Percentiles rank a stretch among this genome's conserved stretches.
phyloP scores from a whole-genome alignment of 2,329 filamentous ascomycete species.

The Bretziella fagacearum region DNA sequence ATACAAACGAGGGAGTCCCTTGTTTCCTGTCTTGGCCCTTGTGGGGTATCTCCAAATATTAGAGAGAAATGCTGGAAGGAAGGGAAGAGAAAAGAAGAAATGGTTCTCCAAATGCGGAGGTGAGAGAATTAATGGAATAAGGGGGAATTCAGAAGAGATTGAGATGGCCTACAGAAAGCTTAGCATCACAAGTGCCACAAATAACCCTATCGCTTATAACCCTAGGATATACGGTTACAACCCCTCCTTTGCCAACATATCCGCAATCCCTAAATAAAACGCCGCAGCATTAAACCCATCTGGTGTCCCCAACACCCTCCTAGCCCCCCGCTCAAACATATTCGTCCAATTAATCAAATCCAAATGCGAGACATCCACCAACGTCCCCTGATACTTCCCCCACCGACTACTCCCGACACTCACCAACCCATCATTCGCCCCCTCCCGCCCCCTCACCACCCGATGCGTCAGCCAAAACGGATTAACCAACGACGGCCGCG shows the following conservation, averaged over 20 bases:
- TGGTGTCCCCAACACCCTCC: conserved; percentile 35
- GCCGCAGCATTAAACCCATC: conserved; percentile 49
- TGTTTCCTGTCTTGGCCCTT: not conserved
- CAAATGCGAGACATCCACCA: conserved; percentile 44
- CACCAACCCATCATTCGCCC: conserved; percentile 49
- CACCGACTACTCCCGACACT: conserved; percentile 46
- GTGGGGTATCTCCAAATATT: not conserved
- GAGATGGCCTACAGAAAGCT: not conserved
- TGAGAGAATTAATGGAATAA: not conserved
- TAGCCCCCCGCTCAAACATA: conserved; percentile 35
- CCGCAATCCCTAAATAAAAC: conserved; percentile 47
- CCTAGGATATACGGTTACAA: conserved; percentile 18
- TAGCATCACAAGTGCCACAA: not conserved
- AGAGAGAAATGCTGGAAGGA: not conserved
- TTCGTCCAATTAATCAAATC: conserved; percentile 56
- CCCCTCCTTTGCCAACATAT: conserved; percentile 57
- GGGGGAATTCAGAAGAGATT: not conserved
- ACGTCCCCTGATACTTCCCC: conserved; percentile 47
- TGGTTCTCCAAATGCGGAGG: not conserved
- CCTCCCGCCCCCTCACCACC: conserved; percentile 35
- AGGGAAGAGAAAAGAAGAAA: not conserved
- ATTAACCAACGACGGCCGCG: conserved; percentile 43
- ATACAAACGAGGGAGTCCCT: not conserved
- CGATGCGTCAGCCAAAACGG: conserved; percentile 38
- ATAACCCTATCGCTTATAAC: not conserved